These are phyloP conservation scores for Penicillium flavigenum DNA, from an alignment of 495 filamentous ascomycete genomes.

Conservation along the genomic window DNA sequence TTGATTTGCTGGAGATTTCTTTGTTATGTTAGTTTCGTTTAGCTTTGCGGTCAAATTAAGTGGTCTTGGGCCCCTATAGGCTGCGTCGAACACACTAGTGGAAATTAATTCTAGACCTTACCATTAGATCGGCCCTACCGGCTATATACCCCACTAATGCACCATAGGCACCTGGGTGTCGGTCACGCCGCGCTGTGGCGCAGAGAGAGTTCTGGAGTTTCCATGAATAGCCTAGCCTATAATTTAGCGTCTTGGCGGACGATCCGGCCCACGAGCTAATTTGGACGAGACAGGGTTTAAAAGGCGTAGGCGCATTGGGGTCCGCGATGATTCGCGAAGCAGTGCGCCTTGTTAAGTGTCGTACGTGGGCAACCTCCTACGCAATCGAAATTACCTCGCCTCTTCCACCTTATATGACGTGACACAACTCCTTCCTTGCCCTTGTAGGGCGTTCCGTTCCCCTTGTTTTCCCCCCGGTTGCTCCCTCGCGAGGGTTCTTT, in stretches of 20 bases:
- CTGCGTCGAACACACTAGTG: too few species aligned
- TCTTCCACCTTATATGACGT: neutral
- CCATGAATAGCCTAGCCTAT: neutral
- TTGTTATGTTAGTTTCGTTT: neutral
- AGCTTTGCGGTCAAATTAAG: neutral
- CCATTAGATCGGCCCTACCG: too few species aligned
- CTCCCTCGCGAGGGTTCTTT: neutral
- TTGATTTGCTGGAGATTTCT: neutral
- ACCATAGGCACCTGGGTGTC: too few species aligned
- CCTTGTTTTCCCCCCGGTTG: neutral
- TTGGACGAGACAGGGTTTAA: neutral
- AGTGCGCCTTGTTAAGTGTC: neutral
- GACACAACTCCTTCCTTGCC: neutral
- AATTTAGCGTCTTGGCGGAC: neutral
- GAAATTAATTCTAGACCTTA: too few species aligned
- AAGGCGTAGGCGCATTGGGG: neutral
- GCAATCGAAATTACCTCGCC: neutral
- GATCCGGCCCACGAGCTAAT: slow-evolving; percentile 5
- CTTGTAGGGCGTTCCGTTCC: neutral
- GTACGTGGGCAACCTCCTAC: neutral
- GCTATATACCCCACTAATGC: too few species aligned
- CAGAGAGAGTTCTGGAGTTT: neutral
- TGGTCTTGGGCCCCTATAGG: too few species aligned
- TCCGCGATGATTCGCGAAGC: neutral
- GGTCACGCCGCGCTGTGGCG: too few species aligned